Percentiles rank a stretch among this genome's conserved stretches.
Conservation (phyloP, 176 grass and related monocot species). For the Oryza meridionalis region DNA sequence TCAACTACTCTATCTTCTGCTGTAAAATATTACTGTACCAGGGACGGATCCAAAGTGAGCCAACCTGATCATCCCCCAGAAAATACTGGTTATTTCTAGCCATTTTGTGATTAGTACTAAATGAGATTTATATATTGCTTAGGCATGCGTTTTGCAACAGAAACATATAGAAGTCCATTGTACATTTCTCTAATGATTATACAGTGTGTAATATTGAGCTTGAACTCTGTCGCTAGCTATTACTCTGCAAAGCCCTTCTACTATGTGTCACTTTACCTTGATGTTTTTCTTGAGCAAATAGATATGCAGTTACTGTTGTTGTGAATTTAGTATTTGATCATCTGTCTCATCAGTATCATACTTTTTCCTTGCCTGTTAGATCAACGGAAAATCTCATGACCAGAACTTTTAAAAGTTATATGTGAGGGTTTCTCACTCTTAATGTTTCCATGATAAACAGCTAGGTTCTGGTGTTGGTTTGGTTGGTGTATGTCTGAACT, state of each 20-base stretch:
- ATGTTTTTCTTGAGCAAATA: neutral
- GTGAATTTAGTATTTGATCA: neutral
- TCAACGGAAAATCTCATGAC: neutral
- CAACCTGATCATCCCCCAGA: neutral
- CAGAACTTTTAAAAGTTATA: neutral
- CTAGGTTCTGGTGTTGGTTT: slow-evolving; percentile 96
- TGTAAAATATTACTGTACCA: neutral
- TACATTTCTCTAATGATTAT: neutral
- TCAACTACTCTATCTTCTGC: slow-evolving; percentile 13
- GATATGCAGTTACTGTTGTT: neutral
- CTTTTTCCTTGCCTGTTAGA: neutral
- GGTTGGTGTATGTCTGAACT: slow-evolving; percentile 74
- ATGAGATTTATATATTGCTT: neutral
- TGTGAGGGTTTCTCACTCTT: slow-evolving; percentile 2
- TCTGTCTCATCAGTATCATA: neutral
- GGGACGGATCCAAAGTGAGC: neutral
- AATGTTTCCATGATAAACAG: slow-evolving; percentile 53
- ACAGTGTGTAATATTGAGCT: neutral
- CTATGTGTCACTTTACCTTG: neutral
- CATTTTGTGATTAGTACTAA: neutral
- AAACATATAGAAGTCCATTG: neutral
- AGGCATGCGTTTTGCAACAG: neutral
- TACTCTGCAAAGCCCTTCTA: neutral
- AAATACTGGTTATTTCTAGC: neutral
- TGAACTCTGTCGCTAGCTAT: neutral